Conservation (phyloP, 768 basidiomycete genomes). For the Rhizopogon salebrosus region DNA sequence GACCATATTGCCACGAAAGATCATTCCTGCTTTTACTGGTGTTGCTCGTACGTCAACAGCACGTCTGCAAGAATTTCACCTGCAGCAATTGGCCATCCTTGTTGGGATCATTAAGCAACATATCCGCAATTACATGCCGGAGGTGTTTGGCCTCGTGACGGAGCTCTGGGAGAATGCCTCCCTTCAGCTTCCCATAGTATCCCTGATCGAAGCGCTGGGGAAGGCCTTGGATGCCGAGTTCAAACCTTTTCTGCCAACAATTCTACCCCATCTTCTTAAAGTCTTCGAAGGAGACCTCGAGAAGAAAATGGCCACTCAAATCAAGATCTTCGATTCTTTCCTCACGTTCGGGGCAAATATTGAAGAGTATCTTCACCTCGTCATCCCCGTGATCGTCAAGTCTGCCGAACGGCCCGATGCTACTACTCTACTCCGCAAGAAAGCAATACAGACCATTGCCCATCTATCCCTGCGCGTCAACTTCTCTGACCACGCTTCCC, state of each 20-base stretch:
- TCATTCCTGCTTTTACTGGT: slow-evolving; percentile 90
- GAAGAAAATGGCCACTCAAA: slow-evolving; percentile 70
- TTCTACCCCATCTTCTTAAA: slow-evolving; percentile 84
- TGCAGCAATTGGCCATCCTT: slow-evolving; percentile 93
- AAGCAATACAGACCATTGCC: slow-evolving; percentile 88
- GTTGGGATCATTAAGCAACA: slow-evolving; percentile 97
- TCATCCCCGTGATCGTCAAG: slow-evolving; percentile 90
- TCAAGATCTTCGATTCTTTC: slow-evolving; percentile 92
- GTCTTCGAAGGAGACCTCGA: slow-evolving; percentile 90
- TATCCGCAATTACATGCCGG: slow-evolving; percentile 84
- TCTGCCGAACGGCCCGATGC: slow-evolving; percentile 83
- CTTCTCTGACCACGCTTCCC: slow-evolving; percentile 95
- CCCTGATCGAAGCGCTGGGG: slow-evolving; percentile 87
- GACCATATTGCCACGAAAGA: slow-evolving; percentile 36
- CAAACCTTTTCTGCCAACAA: slow-evolving; percentile 89
- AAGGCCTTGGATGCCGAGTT: slow-evolving; percentile 95
- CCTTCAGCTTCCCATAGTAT: slow-evolving; percentile 87
- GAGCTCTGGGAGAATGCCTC: slow-evolving; percentile 86
- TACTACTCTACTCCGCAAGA: slow-evolving; percentile 70
- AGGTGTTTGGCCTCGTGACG: slow-evolving; percentile 78
- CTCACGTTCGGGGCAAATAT: slow-evolving; percentile 94
- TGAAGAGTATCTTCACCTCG: slow-evolving; percentile 95
- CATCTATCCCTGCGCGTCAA: slow-evolving; percentile 89
- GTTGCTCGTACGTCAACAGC: slow-evolving; percentile 82
- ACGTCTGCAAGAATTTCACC: slow-evolving; percentile 85